Evolutionary conservation across 164 flowering plant species (phyloP).

Genomic region (Liriodendron chinense): DNA sequence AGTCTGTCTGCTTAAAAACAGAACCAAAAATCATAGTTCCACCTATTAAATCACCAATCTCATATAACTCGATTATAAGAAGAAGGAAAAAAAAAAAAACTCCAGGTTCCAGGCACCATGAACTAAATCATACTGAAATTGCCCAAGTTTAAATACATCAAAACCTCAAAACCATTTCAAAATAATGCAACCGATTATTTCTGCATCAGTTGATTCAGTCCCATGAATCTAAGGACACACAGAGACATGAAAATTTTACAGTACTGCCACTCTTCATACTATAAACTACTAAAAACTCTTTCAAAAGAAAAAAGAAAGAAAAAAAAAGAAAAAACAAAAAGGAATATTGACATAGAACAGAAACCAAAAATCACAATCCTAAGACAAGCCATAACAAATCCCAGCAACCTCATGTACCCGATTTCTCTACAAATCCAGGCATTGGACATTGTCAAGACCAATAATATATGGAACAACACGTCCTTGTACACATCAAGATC

Average conservation of each 20-base stretch:
- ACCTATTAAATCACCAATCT: neutral
- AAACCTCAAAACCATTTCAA: neutral
- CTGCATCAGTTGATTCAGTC: too few species aligned
- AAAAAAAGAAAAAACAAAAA: too few species aligned
- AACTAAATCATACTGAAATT: neutral
- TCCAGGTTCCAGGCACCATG: neutral
- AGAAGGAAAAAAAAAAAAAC: neutral
- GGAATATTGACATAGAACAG: too few species aligned
- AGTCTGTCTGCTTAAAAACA: slow-evolving; percentile 37
- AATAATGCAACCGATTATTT: neutral
- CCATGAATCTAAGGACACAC: neutral
- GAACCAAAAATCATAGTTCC: neutral
- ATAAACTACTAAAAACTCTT: too few species aligned
- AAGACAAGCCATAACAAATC: too few species aligned
- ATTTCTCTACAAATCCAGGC: too few species aligned
- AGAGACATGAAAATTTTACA: neutral
- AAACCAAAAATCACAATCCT: too few species aligned
- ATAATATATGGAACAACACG: too few species aligned
- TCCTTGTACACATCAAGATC: neutral
- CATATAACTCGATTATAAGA: neutral
- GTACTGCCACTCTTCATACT: neutral
- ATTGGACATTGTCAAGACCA: too few species aligned
- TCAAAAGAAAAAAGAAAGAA: too few species aligned
- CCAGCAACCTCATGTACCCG: too few species aligned
- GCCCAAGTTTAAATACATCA: neutral